phyloP scores from a whole-genome alignment of 148 eudicot genomes.

The Rhododendron griersonianum region DNA sequence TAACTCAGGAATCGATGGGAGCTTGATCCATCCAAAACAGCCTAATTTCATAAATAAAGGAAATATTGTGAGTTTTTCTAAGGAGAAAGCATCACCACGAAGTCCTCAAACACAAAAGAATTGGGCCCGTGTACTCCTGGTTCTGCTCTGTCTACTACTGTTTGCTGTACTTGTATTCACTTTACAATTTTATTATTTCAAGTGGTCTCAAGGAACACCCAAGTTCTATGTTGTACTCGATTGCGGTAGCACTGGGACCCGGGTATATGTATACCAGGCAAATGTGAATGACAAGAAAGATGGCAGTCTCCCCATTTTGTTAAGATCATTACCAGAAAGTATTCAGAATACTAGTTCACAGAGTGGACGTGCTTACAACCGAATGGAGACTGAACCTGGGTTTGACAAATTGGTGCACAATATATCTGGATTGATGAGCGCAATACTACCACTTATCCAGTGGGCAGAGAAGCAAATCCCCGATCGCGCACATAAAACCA shows the following conservation, averaged over 20 bases:
- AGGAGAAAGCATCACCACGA: slow-evolving; percentile 60
- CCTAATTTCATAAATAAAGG: slow-evolving; percentile 37
- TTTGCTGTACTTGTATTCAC: slow-evolving; percentile 43
- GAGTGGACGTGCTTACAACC: slow-evolving; percentile 84
- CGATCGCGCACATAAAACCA: slow-evolving; percentile 57
- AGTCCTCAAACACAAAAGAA: slow-evolving; percentile 35
- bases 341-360: slow-evolving; percentile 48
- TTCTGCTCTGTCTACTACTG: slow-evolving; percentile 57
- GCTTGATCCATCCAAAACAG: slow-evolving; percentile 28
- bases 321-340: slow-evolving; percentile 70
- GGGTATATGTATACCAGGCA: slow-evolving; percentile 85
- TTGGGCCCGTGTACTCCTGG: slow-evolving; percentile 46
- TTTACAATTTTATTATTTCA: slow-evolving; percentile 38
- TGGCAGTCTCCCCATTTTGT: slow-evolving; percentile 62
- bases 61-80: slow-evolving; percentile 68
- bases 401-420: slow-evolving; percentile 91
- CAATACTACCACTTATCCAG: slow-evolving; percentile 71
- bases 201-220: slow-evolving; percentile 64
- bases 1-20: slow-evolving; percentile 28
- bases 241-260: slow-evolving; percentile 96
- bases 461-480: slow-evolving; percentile 99
- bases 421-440: slow-evolving; percentile 58
- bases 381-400: slow-evolving; percentile 99
- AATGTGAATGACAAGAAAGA: slow-evolving; percentile 51
- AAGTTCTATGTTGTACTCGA: slow-evolving; percentile 88